These are phyloP conservation scores for Protomyces lactucae-debilis DNA, from an alignment of 1,139 yeast species.

Conservation along the genomic window DNA sequence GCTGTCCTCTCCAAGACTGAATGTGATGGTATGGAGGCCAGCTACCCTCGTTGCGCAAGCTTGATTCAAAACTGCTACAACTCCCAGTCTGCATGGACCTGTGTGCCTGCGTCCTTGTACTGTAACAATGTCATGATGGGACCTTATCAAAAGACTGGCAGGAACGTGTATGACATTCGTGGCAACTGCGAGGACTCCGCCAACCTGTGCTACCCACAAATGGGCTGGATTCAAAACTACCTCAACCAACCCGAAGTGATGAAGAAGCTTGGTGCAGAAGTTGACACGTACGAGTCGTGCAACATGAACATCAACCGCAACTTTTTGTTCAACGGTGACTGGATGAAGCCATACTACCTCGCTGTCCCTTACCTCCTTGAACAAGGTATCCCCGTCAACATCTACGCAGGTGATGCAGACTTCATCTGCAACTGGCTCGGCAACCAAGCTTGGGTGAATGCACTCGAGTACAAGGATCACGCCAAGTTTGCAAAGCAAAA, in stretches of 20 bases:
- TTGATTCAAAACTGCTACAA: slow-evolving; percentile 78
- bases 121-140: slow-evolving; percentile 74
- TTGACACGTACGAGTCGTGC: slow-evolving; percentile 75
- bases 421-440: slow-evolving; percentile 80
- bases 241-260: slow-evolving; percentile 65
- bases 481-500: slow-evolving; percentile 39
- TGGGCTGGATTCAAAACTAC: slow-evolving; percentile 62
- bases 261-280: slow-evolving; percentile 88
- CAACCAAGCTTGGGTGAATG: slow-evolving; percentile 71
- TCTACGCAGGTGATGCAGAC: slow-evolving; percentile 88
- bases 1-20: slow-evolving; percentile 73
- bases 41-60: slow-evolving; percentile 74
- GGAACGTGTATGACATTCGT: slow-evolving; percentile 86
- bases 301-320: slow-evolving; percentile 77
- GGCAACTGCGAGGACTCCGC: slow-evolving; percentile 71
- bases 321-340: slow-evolving; percentile 81
- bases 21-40: slow-evolving; percentile 68
- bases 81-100: slow-evolving; percentile 72
- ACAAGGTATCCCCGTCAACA: slow-evolving; percentile 61
- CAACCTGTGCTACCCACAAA: slow-evolving; percentile 66
- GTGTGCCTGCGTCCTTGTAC: slow-evolving; percentile 90
- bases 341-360: slow-evolving; percentile 77
- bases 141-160: slow-evolving; percentile 85
- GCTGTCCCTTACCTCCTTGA: slow-evolving; percentile 38
- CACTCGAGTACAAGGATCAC: slow-evolving; percentile 54